Evolutionary conservation across 305 asterid genomes (phyloP), one percentile per base, ranked within the genome.

Genomic region (Striga hermonthica): DNA sequence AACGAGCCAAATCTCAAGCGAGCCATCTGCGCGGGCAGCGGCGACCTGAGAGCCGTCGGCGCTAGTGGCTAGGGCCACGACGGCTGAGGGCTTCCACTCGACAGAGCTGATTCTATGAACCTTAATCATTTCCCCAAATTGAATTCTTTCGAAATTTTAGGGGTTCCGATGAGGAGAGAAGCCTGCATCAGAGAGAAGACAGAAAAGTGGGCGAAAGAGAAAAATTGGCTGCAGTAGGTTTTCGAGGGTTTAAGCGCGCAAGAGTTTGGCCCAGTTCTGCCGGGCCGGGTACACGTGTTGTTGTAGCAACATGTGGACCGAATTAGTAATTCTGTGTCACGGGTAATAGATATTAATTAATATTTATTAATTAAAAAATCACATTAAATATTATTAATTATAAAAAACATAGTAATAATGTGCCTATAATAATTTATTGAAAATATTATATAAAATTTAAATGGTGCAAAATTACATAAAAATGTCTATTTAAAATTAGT

Each of bases 1-100:
- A 45, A 91, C 99, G 14, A 94, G 95, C 99, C 99, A 90, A 75
- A 94, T 91, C 85, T 94, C 99, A 9, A 94, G 74, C 2, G 95
- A 81, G 67, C 93, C 88, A 62, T 91, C 97, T 60, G 84, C 87
- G 8, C 99, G 86, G 34, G 96, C 98, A 6, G 96, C 98, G 65
- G 96, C 99, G 4, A 94, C 96, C 79, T 85, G 95, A 13, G 93
- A 82, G 45, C 85, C 86, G 75, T 94, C 96, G 72, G 82, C 81
- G 80, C 96, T 90, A 16, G 96, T 94, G 64, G 99, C 98, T 80
- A 94, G 71, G 36, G 98, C 96, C 9, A 94, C 83, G 5, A 94
- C 91, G 1, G 95, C 78, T 3, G 98, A 80, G 0, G 99, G 99
- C 4, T 76, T 81, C 98, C 98, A 94, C 52, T 88, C 95, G 5